Conservation (phyloP, 2,329 filamentous ascomycete species). For the Stylonectria norvegica region DNA sequence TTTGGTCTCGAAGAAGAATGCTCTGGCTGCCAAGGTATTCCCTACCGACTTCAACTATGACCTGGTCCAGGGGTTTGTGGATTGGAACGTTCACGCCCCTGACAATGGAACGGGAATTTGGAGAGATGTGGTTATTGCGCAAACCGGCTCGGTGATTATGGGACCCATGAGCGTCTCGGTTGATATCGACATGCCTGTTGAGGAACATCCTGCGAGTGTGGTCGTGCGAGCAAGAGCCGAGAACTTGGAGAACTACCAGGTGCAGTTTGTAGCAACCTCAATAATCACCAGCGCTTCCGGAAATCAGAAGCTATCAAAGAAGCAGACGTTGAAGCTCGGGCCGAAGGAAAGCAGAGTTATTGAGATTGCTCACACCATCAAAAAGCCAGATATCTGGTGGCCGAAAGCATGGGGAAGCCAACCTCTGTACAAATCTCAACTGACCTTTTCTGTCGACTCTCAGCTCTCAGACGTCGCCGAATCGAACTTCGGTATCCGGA, state of each 20-base stretch:
- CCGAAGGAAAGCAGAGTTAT: constrained; percentile 39
- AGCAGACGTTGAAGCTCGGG: constrained; percentile 34
- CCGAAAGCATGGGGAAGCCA: constrained; percentile 57
- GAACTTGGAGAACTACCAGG: constrained; percentile 38
- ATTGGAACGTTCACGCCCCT: constrained; percentile 38
- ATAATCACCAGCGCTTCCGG: constrained; percentile 35
- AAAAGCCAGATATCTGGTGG: constrained; percentile 57
- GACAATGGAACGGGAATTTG: constrained; percentile 64
- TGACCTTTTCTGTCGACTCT: constrained; percentile 30
- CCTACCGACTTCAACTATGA: constrained; percentile 3
- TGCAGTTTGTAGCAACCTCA: constrained; percentile 36
- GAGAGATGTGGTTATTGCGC: constrained; percentile 54
- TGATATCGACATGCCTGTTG: constrained; percentile 29
- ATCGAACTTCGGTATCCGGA: constrained; percentile 29
- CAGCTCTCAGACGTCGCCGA: constrained; percentile 28
- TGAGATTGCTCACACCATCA: constrained; percentile 31
- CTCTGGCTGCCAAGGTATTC: constrained; percentile 1
- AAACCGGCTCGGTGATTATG: constrained; percentile 50
- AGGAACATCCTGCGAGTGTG: constrained; percentile 30
- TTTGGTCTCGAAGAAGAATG: background rate
- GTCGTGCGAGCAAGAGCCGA: constrained; percentile 37
- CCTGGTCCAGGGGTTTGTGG: constrained; percentile 3
- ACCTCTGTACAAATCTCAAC: constrained; percentile 43
- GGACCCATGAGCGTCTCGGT: constrained; percentile 45
- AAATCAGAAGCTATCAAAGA: constrained; percentile 24